These are phyloP conservation scores for Crepidotus variabilis DNA, from an alignment of 768 basidiomycete species.

Conservation along the genomic window DNA sequence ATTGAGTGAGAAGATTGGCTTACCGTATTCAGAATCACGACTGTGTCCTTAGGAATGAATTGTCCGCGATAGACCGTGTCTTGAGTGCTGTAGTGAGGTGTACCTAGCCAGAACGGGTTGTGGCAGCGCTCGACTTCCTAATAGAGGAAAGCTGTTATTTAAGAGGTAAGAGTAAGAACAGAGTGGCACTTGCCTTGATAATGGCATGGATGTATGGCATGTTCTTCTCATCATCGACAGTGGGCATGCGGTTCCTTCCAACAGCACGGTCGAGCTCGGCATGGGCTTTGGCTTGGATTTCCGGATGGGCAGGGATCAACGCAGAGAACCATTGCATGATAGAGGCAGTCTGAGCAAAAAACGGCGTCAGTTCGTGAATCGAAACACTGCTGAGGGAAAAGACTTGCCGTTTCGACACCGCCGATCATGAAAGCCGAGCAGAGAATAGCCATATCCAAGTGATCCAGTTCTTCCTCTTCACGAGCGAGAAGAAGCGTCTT, in stretches of 20 bases:
- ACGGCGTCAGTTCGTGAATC: neutral
- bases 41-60: conserved; percentile 34
- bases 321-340: conserved; percentile 37
- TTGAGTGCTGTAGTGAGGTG: conserved; percentile 31
- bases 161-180: too few species aligned
- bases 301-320: conserved; percentile 26
- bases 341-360: conserved; percentile 23
- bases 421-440: conserved; percentile 39
- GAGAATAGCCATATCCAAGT: conserved; percentile 35
- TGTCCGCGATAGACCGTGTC: conserved; percentile 38
- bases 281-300: conserved; percentile 19
- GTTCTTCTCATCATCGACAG: conserved; percentile 14
- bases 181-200: conserved; percentile 12
- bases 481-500: conserved; percentile 32
- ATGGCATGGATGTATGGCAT: conserved; percentile 23
- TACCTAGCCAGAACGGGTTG: conserved; percentile 34
- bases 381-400: conserved; percentile 22
- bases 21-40: conserved; percentile 28
- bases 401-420: conserved; percentile 26
- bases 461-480: conserved; percentile 32
- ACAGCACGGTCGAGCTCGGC: conserved; percentile 24
- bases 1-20: too few species aligned
- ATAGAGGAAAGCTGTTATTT: too few species aligned
- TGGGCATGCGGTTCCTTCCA: conserved; percentile 18
- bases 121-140: conserved; percentile 28